Conservation (phyloP, 306 rosid genomes). For the Senna siamea region DNA sequence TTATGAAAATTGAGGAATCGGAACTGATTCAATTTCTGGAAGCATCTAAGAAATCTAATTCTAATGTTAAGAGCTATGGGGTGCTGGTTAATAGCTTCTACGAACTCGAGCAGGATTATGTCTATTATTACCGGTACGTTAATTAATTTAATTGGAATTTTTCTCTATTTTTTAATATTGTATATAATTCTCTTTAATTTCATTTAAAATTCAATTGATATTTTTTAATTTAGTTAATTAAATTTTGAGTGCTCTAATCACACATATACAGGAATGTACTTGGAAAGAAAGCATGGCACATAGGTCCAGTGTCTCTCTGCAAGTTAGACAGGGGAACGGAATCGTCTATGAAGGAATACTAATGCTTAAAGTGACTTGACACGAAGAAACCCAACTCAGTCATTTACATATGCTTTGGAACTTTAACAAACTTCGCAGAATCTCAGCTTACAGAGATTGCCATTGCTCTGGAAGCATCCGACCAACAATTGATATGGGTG, state of each 20-base stretch:
- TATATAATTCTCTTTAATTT: no score
- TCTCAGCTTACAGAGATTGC: no score
- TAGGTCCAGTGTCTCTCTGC: conserved; percentile 56
- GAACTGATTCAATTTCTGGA: not conserved
- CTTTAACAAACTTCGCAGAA: not conserved
- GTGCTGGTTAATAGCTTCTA: conserved; percentile 55
- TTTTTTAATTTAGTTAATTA: no score
- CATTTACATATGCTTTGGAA: conserved; percentile 44
- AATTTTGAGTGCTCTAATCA: no score
- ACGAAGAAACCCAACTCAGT: conserved; percentile 34
- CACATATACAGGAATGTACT: not conserved
- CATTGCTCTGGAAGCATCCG: conserved; percentile 17
- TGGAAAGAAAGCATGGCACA: conserved; percentile 53
- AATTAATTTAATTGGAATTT: no score
- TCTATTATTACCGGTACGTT: conserved; percentile 37
- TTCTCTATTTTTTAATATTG: no score
- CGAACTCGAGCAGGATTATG: conserved; percentile 55
- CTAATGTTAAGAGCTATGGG: conserved; percentile 39
- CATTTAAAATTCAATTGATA: no score
- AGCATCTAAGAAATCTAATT: no score
- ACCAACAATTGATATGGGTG: conserved; percentile 41
- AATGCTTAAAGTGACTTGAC: conserved; percentile 41
- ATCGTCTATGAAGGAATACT: not conserved
- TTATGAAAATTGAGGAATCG: not conserved
- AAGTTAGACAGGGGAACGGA: conserved; percentile 30